Percentiles rank a stretch among this genome's conserved stretches.
Conservation (phyloP, 192 early-diverging fungal species). For the Backusella luteola region DNA sequence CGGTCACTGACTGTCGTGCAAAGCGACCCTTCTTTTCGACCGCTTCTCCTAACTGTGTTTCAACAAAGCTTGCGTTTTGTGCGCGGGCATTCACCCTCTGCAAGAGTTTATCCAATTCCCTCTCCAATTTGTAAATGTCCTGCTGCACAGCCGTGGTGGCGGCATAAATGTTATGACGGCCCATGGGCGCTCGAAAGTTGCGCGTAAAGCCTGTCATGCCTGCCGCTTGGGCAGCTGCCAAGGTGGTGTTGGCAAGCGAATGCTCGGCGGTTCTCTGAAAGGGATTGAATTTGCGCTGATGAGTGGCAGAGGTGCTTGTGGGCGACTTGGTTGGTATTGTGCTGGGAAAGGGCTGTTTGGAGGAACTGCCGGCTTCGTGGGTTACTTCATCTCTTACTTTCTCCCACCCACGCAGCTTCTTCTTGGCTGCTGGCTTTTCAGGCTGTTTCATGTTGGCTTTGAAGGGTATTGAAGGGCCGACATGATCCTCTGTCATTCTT, state of each 20-base stretch:
- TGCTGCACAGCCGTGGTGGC: conserved; percentile 32
- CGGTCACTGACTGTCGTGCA: not conserved
- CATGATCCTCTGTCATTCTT: conserved; percentile 5
- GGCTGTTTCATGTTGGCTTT: not conserved
- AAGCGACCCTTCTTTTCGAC: not conserved
- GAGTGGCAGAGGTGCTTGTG: not conserved
- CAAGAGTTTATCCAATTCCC: conserved; percentile 27
- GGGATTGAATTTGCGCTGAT: not conserved
- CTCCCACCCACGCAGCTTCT: conserved; percentile 9
- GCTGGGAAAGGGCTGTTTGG: not conserved
- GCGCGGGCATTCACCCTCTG: not conserved
- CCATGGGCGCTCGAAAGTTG: conserved; percentile 4
- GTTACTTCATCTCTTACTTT: conserved; percentile 10
- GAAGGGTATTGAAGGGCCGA: not conserved
- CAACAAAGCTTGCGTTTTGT: conserved; percentile 19
- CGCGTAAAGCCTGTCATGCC: conserved; percentile 15
- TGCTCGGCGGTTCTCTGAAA: not conserved
- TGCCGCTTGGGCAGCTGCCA: conserved; percentile 18
- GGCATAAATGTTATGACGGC: conserved; percentile 24
- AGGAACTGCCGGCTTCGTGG: not conserved
- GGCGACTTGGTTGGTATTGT: not conserved
- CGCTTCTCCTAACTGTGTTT: not conserved
- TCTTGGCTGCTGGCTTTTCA: not conserved
- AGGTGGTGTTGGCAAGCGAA: not conserved
- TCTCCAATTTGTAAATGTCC: conserved; percentile 30